Percentiles rank a stretch among this genome's conserved stretches.
Evolutionary conservation across 2,329 filamentous ascomycete species (phyloP).

Genomic region (Ilyonectria robusta): DNA sequence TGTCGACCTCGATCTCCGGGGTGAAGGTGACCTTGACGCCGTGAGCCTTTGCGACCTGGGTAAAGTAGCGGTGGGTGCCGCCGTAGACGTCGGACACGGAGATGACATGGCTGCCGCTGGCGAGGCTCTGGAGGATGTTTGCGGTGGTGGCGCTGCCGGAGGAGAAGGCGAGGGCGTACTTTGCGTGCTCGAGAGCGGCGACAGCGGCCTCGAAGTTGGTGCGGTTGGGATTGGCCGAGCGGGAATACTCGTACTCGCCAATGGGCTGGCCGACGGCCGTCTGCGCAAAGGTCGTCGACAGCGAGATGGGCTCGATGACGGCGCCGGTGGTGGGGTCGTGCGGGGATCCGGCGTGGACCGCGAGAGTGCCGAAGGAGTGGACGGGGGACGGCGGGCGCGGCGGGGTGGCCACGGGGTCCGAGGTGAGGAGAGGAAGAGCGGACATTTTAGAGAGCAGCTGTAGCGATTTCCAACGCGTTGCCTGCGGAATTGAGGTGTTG

Average conservation of each 20-base stretch:
- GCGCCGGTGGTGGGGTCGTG: conserved; percentile 94
- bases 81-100: conserved; percentile 98
- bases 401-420: conserved; percentile 78
- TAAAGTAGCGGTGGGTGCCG: conserved; percentile 98
- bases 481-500: conserved; percentile 15
- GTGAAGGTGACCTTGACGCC: conserved; percentile 96
- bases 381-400: conserved; percentile 79
- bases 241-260: conserved; percentile 92
- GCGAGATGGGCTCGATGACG: conserved; percentile 95
- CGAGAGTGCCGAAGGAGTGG: conserved; percentile 90
- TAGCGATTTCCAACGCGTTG: background rate
- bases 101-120: conserved; percentile 91
- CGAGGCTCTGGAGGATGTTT: conserved; percentile 91
- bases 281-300: conserved; percentile 98
- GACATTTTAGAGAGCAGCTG: conserved; percentile 35
- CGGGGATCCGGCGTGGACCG: conserved; percentile 92
- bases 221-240: conserved; percentile 94
- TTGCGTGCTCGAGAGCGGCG: conserved; percentile 92
- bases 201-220: conserved; percentile 94
- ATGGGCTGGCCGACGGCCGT: conserved; percentile 88
- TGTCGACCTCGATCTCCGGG: conserved; percentile 90
- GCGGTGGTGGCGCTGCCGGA: conserved; percentile 96
- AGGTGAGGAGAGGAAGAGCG: conserved; percentile 43
- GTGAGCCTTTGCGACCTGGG: conserved; percentile 94
- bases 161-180: conserved; percentile 93